phyloP scores from a whole-genome alignment of 352 stramenopile genomes.

The Globisporangium paddicum region DNA sequence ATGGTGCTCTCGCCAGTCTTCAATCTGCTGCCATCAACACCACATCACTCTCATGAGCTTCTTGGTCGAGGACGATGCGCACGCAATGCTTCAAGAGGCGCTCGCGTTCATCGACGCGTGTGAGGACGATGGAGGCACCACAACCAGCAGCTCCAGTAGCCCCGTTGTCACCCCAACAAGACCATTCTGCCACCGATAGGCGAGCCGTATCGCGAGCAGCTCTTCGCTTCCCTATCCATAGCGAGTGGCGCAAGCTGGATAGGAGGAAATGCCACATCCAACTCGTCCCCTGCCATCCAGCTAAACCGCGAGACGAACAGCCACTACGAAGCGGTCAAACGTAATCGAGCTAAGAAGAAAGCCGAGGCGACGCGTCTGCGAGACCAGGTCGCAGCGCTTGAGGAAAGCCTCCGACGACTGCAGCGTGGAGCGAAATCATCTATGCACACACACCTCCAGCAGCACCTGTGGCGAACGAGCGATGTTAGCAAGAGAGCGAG shows the following conservation, averaged over 20 bases:
- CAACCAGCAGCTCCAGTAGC: neutral
- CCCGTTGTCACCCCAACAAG: too few relatives aligned
- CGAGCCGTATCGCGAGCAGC: too few relatives aligned
- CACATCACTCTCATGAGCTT: conserved; percentile 4
- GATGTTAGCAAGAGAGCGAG: neutral
- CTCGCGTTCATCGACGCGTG: conserved; percentile 41
- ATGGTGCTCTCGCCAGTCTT: too few relatives aligned
- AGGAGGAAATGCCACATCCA: too few relatives aligned
- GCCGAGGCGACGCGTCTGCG: neutral
- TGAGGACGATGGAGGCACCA: conserved; percentile 7
- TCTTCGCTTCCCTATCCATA: too few relatives aligned
- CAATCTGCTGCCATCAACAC: too few relatives aligned
- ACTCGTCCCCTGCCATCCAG: neutral
- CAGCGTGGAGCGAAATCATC: neutral
- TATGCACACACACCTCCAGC: neutral
- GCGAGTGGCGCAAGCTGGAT: too few relatives aligned
- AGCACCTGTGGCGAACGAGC: neutral
- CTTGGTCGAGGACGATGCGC: conserved; percentile 14
- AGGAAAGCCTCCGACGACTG: neutral
- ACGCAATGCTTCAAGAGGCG: conserved; percentile 25
- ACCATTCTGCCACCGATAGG: too few relatives aligned
- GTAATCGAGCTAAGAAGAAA: conserved; percentile 8
- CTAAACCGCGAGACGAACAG: neutral
- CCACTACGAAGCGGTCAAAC: neutral
- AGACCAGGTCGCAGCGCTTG: neutral